Evolutionary conservation across 306 rosid species (phyloP).

Genomic region (Fagus sylvatica): DNA sequence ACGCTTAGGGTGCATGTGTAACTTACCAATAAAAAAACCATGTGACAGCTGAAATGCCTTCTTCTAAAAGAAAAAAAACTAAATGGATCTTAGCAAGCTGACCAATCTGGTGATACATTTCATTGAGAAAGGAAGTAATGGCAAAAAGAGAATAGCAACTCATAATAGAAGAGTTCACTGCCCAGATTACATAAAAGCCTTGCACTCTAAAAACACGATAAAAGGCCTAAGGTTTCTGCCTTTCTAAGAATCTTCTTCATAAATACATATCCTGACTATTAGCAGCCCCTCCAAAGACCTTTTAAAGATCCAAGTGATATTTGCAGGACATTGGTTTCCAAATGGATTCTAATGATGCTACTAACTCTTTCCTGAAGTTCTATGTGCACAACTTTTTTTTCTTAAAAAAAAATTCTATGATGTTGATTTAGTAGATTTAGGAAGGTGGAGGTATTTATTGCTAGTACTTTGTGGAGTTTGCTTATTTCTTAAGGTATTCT

Average conservation of each 20-base stretch:
- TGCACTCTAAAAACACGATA: neutral
- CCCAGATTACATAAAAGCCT: neutral
- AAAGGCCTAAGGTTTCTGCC: neutral
- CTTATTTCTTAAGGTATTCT: slow-evolving; percentile 5
- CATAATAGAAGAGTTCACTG: neutral
- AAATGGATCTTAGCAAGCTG: neutral
- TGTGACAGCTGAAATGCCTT: neutral
- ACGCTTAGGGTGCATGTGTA: too few species aligned
- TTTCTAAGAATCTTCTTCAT: neutral
- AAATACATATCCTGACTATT: neutral
- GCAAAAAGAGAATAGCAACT: neutral
- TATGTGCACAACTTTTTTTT: neutral
- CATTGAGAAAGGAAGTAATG: neutral
- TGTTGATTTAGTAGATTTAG: slow-evolving; percentile 4
- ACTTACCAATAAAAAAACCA: too few species aligned
- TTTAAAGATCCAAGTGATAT: neutral
- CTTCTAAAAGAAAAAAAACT: neutral
- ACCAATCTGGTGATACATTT: neutral
- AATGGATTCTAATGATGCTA: neutral
- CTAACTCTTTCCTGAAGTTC: neutral
- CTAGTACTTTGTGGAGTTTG: slow-evolving; percentile 16
- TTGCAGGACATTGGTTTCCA: neutral
- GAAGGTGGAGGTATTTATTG: slow-evolving; percentile 12
- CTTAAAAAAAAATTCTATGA: neutral
- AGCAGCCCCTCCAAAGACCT: too few species aligned